Base-by-base conservation (phyloP, 1,284 basidiomycete genomes). In the Apiotrichum laibachii region DNA sequence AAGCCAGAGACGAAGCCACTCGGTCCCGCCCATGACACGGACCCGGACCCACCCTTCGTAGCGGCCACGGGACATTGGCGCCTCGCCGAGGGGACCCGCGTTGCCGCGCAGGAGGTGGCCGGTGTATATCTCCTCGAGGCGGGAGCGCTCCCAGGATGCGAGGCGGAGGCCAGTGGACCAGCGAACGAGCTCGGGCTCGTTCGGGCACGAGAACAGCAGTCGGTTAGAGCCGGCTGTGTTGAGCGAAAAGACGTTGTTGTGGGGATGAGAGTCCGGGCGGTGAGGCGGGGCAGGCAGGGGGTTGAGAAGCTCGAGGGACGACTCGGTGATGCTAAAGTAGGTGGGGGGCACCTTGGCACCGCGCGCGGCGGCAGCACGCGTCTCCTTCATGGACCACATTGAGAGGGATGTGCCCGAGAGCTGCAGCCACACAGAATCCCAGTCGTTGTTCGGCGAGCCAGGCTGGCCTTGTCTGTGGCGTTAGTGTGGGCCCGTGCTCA, bases 101-200 rank as follows among this genome's bases (percentile, higher is more conserved):
- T 18, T 42, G 56, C 84, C 84, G 60, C 86, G 88, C 47, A 62
- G 66, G 48, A 98, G 80, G 79, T 97, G 91, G 2, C 93, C 94
- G 0, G 95, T 98, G 77, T 99, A 99, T 60, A 99, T 92, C 78
- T 98, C 95, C 76, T 97, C 93, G 22, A 98, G 82, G 31, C 94
- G 86, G 1, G 91, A 89, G 68, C 96, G 92, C 77, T 99, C 95
- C 92, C 94, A 99, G 53, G 90, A 85, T 10, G 90, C 86, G 9
- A 99, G 83, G 18, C 96, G 87, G 42, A 99, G 83, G 8, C 92
- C 92, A 22, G 90, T 88, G 19, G 91, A 87, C 94, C 94, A 98
- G n/a, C 87, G 86, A 45, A 89, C 81, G 51, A 95, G 82, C 4
- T 88, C 83, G 22, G 82, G 76, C 6, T 86, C 83, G 16, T 83